A percentile compares a stretch with the other conserved stretches of the same genome.
Evolutionary conservation across 495 filamentous ascomycete genomes (phyloP).

Genomic region (Lophium mytilinum): DNA sequence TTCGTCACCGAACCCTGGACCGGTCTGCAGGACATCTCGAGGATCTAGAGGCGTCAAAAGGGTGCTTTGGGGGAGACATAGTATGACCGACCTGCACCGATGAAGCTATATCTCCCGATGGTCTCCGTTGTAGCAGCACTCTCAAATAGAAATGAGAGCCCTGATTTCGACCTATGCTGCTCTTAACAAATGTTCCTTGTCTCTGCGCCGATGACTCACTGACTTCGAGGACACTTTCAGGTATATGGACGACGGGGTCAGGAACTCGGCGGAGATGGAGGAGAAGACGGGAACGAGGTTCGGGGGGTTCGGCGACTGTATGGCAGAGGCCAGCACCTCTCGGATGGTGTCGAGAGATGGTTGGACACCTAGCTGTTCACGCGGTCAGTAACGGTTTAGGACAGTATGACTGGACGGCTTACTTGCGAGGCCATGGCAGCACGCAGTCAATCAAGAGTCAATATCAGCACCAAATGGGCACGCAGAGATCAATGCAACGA

Average conservation of each 20-base stretch:
- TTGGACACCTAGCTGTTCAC: slow-evolving; percentile 37
- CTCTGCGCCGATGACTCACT: slow-evolving; percentile 30
- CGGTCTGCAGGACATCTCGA: slow-evolving; percentile 77
- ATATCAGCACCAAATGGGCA: too few species aligned
- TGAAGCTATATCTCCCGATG: slow-evolving; percentile 88
- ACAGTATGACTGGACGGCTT: background rate
- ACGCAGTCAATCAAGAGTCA: too few species aligned
- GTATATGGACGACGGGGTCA: slow-evolving; percentile 88
- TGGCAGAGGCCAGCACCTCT: slow-evolving; percentile 46
- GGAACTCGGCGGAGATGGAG: slow-evolving; percentile 78
- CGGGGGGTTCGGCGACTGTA: slow-evolving; percentile 49
- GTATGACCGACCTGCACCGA: slow-evolving; percentile 64
- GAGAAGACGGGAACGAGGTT: slow-evolving; percentile 83
- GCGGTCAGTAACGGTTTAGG: slow-evolving; percentile 8
- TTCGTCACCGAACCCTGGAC: slow-evolving; percentile 74
- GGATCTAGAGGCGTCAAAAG: slow-evolving; percentile 47
- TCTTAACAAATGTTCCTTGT: slow-evolving; percentile 3
- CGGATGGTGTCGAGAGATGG: slow-evolving; percentile 47
- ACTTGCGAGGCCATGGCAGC: slow-evolving; percentile 22
- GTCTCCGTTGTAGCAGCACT: slow-evolving; percentile 85
- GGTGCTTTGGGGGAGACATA: background rate
- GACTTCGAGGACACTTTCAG: slow-evolving; percentile 73
- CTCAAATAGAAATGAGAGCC: slow-evolving; percentile 82
- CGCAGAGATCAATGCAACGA: too few species aligned
- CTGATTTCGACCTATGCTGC: slow-evolving; percentile 42